Percentiles rank a stretch among this genome's conserved stretches.
phyloP scores from a whole-genome alignment of 805 yeast species.

The Wickerhamomyces canadensis region DNA sequence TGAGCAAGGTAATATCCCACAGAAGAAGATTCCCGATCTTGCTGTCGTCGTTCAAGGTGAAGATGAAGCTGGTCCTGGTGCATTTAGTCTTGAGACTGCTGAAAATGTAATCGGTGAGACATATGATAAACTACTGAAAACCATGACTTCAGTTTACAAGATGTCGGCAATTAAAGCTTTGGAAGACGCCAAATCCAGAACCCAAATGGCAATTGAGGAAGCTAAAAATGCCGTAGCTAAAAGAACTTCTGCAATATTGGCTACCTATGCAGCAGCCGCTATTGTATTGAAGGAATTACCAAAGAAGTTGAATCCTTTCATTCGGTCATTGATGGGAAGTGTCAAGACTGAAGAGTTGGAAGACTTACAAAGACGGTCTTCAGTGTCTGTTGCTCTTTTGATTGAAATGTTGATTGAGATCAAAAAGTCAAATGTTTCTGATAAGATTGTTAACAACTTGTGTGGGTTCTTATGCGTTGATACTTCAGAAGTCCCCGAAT shows the following conservation, averaged over 20 bases:
- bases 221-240: slow-evolving; percentile 48
- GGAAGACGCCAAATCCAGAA: slow-evolving; percentile 72
- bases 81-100: slow-evolving; percentile 77
- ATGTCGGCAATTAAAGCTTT: slow-evolving; percentile 66
- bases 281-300: slow-evolving; percentile 68
- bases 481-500: slow-evolving; percentile 93
- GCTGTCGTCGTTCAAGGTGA: slow-evolving; percentile 95
- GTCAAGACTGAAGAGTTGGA: slow-evolving; percentile 68
- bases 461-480: slow-evolving; percentile 94
- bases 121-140: slow-evolving; percentile 57
- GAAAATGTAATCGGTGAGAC: slow-evolving; percentile 59
- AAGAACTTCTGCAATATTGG: slow-evolving; percentile 55
- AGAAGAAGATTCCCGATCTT: slow-evolving; percentile 67
- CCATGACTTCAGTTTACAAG: slow-evolving; percentile 63
- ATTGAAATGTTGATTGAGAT: slow-evolving; percentile 50
- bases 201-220: slow-evolving; percentile 59
- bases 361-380: slow-evolving; percentile 65
- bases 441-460: slow-evolving; percentile 82
- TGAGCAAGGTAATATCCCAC: slow-evolving; percentile 68
- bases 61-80: slow-evolving; percentile 88
- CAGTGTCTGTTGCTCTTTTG: slow-evolving; percentile 60
- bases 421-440: slow-evolving; percentile 70
- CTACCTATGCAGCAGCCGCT: slow-evolving; percentile 74
- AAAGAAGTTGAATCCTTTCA: slow-evolving; percentile 79
- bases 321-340: slow-evolving; percentile 88